These are phyloP conservation scores for Penicillium sp. DNA, from an alignment of 2,329 filamentous ascomycete species.

Conservation along the genomic window DNA sequence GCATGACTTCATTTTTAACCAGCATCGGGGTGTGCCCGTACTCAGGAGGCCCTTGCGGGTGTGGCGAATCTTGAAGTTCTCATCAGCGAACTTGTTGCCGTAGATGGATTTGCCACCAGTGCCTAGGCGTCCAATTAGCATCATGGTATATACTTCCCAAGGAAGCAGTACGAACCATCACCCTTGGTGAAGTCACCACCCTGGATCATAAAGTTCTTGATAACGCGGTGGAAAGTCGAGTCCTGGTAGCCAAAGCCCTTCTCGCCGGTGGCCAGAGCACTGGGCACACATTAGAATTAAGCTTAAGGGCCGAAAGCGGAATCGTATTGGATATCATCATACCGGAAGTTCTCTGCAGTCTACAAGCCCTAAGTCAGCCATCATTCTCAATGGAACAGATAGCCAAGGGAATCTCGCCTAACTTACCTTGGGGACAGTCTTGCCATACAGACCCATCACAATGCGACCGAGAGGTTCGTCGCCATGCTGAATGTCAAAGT, in stretches of 20 bases:
- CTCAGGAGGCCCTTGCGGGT: constrained; percentile 59
- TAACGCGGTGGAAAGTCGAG: constrained; percentile 64
- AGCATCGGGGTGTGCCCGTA: constrained; percentile 33
- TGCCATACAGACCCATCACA: constrained; percentile 62
- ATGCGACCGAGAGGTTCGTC: constrained; percentile 57
- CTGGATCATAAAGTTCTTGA: constrained; percentile 67
- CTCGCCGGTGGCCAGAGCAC: constrained; percentile 60
- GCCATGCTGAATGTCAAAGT: constrained; percentile 61
- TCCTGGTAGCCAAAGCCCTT: constrained; percentile 64
- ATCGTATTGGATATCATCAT: constrained; percentile 13
- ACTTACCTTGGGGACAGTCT: constrained; percentile 59
- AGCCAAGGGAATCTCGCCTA: background rate
- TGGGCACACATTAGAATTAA: constrained; percentile 17
- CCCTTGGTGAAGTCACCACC: constrained; percentile 63
- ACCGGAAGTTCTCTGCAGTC: constrained; percentile 63
- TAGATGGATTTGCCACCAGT: constrained; percentile 66
- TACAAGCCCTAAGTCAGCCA: constrained; percentile 26
- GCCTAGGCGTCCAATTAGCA: constrained; percentile 34
- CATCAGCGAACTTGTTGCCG: constrained; percentile 60
- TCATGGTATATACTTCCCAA: background rate
- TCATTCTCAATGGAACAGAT: background rate
- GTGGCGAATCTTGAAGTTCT: constrained; percentile 69
- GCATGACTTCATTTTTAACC: background rate
- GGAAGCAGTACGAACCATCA: constrained; percentile 44
- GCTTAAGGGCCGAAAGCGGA: background rate